A percentile compares a stretch with the other conserved stretches of the same genome.
These are phyloP conservation scores for Veloporphyrellus conicus DNA, from an alignment of 1,284 basidiomycete genomes.

Conservation along the genomic window DNA sequence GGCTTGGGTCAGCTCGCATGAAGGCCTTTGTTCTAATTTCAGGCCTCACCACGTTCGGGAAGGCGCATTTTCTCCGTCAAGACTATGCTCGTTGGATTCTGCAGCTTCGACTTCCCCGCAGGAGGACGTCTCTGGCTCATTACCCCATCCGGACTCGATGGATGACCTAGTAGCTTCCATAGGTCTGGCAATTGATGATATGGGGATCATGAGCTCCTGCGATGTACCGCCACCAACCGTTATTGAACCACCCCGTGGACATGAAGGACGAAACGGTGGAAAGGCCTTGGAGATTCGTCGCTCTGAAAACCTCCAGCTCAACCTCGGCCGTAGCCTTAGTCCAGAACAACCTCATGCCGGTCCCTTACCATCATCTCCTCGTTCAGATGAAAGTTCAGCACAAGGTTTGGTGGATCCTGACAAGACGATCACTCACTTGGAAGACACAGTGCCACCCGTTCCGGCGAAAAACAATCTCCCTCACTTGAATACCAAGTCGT, in stretches of 20 bases:
- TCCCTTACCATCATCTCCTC: constrained; percentile 16
- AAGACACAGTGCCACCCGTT: constrained; percentile 30
- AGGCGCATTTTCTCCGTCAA: constrained; percentile 61
- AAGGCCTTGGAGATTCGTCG: constrained; percentile 34
- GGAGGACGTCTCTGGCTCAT: constrained; percentile 12
- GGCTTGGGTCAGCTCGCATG: constrained; percentile 15
- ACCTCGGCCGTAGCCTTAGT: constrained; percentile 7
- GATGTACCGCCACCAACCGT: constrained; percentile 39
- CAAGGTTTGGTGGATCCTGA: constrained; percentile 19
- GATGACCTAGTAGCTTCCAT: constrained; percentile 35
- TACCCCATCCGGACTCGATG: constrained; percentile 30
- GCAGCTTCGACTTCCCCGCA: constrained; percentile 18
- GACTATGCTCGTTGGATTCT: constrained; percentile 35
- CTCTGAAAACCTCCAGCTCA: constrained; percentile 16
- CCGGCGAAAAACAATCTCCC: constrained; percentile 30
- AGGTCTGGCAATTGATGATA: constrained; percentile 36
- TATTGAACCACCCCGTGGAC: constrained; percentile 36
- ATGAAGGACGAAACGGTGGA: constrained; percentile 22
- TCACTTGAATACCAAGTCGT: constrained; percentile 22
- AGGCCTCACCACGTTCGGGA: constrained; percentile 54
- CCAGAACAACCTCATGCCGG: constrained; percentile 13
- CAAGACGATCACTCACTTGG: constrained; percentile 16
- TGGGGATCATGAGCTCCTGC: constrained; percentile 33
- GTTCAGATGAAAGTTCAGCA: constrained; percentile 20
- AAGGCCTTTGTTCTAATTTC: constrained; percentile 15